phyloP scores from a whole-genome alignment of 768 basidiomycete genomes.

The Filobasidium wieringae region DNA sequence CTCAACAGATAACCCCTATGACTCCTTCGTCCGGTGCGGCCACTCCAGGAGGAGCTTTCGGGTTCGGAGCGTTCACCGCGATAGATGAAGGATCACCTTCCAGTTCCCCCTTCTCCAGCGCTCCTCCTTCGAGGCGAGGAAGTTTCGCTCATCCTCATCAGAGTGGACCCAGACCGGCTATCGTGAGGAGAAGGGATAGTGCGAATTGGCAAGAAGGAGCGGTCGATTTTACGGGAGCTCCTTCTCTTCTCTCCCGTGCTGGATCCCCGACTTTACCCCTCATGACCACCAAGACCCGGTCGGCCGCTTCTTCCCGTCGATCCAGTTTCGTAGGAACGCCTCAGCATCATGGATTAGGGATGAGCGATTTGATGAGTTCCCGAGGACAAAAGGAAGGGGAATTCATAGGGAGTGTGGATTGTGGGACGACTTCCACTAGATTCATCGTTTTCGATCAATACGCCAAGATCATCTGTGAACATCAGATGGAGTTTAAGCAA shows the following conservation, averaged over 20 bases:
- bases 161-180: not conserved
- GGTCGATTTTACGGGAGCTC: slow-evolving; percentile 19
- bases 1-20: not conserved
- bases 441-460: slow-evolving; percentile 82
- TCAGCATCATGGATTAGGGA: slow-evolving; percentile 18
- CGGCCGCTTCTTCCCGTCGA: slow-evolving; percentile 2
- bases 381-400: slow-evolving; percentile 41
- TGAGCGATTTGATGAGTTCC: slow-evolving; percentile 9
- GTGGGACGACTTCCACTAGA: slow-evolving; percentile 85
- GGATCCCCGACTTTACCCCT: slow-evolving; percentile 34
- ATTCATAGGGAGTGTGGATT: slow-evolving; percentile 85
- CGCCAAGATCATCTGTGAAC: slow-evolving; percentile 75
- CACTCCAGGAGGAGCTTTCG: not conserved
- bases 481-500: slow-evolving; percentile 87
- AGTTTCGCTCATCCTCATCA: slow-evolving; percentile 5
- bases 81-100: slow-evolving; percentile 3
- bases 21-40: not conserved
- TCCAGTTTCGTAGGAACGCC: slow-evolving; percentile 10
- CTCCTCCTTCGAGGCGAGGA: slow-evolving; percentile 1
- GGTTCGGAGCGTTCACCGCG: slow-evolving; percentile 5
- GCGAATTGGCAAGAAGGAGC: slow-evolving; percentile 19
- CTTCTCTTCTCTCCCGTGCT: slow-evolving; percentile 30
- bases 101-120: not conserved
- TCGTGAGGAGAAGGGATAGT: slow-evolving; percentile 7
- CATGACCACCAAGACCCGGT: slow-evolving; percentile 18